Conservation (phyloP, 768 basidiomycete species). For the Amanita subjunquillea region DNA sequence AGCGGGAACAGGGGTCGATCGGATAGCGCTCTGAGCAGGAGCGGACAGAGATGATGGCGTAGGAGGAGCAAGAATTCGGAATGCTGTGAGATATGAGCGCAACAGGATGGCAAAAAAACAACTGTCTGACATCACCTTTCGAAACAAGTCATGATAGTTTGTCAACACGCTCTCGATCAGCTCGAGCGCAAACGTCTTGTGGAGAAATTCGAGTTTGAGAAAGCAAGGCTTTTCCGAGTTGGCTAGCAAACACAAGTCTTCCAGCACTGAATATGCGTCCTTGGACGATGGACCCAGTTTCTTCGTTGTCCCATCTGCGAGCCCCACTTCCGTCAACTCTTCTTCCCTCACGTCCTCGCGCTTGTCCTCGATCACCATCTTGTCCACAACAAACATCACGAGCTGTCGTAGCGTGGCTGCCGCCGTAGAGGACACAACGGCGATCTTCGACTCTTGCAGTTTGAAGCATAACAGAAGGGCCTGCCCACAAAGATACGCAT, state of each 20-base stretch:
- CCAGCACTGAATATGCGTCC: constrained; percentile 83
- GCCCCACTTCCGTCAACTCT: constrained; percentile 30
- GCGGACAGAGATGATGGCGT: constrained; percentile 80
- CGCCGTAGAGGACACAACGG: constrained; percentile 94
- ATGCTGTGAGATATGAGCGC: constrained; percentile 37
- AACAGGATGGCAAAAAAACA: neutral
- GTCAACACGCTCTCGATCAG: constrained; percentile 94
- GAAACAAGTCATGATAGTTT: constrained; percentile 81
- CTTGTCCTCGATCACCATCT: constrained; percentile 73
- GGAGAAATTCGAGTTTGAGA: constrained; percentile 70
- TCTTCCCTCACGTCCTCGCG: constrained; percentile 23
- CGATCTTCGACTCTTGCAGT: constrained; percentile 89
- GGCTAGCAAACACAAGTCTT: constrained; percentile 86
- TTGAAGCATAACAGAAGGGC: constrained; percentile 91
- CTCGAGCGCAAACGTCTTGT: constrained; percentile 94
- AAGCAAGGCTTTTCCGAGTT: constrained; percentile 75
- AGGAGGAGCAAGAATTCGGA: constrained; percentile 79
- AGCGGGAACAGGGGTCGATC: constrained; percentile 80
- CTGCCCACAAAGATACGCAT: constrained; percentile 25
- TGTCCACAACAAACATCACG: constrained; percentile 97
- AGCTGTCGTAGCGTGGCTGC: constrained; percentile 93
- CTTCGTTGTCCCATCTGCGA: constrained; percentile 63
- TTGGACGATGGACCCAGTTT: constrained; percentile 62
- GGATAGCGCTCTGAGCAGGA: constrained; percentile 78
- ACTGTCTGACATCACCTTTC: constrained; percentile 38